Evolutionary conservation across 116 monocot species (phyloP).

Genomic region (Papilionanthe hybrid): DNA sequence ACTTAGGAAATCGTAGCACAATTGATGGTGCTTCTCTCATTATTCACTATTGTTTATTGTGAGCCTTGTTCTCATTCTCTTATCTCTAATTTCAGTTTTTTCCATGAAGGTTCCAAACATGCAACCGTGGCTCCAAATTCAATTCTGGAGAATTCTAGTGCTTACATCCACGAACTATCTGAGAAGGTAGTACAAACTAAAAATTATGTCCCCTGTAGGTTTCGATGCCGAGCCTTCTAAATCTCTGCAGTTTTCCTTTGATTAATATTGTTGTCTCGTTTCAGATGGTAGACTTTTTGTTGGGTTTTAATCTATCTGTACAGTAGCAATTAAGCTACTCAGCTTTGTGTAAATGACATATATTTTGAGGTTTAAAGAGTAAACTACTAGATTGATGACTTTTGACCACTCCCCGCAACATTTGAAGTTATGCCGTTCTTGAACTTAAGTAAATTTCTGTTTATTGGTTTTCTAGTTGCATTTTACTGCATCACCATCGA

Average conservation of each 20-base stretch:
- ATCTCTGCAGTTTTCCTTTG: background rate
- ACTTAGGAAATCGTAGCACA: constrained; percentile 28
- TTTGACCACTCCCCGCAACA: too few species aligned
- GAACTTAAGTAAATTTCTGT: too few species aligned
- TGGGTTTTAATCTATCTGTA: background rate
- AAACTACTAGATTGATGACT: too few species aligned
- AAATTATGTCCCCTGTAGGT: background rate
- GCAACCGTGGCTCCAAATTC: constrained; percentile 18
- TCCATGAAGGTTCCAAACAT: constrained; percentile 42
- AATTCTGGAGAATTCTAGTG: constrained; percentile 27
- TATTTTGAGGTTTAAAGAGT: background rate
- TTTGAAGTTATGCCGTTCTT: too few species aligned
- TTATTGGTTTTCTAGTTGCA: too few species aligned
- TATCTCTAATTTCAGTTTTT: background rate
- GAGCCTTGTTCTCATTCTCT: background rate
- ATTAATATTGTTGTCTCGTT: background rate
- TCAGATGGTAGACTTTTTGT: background rate
- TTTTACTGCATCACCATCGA: too few species aligned
- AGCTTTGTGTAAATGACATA: background rate
- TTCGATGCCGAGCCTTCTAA: background rate
- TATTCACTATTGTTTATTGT: constrained; percentile 3
- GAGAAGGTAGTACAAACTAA: constrained; percentile 50
- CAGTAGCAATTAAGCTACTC: background rate
- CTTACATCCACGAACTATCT: constrained; percentile 53
- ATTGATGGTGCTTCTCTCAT: constrained; percentile 34